Conservation (phyloP, 2,329 filamentous ascomycete species). For the Clonostachys rosea region DNA sequence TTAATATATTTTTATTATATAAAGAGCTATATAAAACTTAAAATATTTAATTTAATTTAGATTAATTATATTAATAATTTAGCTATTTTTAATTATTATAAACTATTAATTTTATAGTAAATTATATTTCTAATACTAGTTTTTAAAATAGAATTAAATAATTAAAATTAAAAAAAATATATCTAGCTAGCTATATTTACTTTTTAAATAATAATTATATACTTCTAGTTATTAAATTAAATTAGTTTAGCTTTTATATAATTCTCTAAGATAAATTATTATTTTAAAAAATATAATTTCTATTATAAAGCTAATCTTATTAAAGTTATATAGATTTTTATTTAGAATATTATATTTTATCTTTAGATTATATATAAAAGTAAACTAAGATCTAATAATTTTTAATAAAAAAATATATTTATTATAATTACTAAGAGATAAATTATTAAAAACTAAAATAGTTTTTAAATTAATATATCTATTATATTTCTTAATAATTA, state of each 20-base stretch:
- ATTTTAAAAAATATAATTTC: constrained; percentile 3
- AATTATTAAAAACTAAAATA: background rate
- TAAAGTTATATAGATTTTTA: background rate
- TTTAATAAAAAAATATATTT: background rate
- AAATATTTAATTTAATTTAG: background rate
- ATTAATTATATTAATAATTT: background rate
- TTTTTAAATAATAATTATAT: no score
- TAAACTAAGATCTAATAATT: background rate
- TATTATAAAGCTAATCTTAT: background rate
- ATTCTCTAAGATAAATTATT: background rate
- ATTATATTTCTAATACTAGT: background rate
- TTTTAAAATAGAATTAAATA: no score
- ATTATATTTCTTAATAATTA: background rate
- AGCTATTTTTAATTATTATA: no score
- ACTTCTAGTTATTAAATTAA: no score
- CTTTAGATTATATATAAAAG: background rate
- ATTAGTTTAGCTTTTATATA: no score
- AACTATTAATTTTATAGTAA: background rate
- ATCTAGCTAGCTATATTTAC: no score
- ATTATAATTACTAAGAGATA: background rate
- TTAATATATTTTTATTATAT: background rate
- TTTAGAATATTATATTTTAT: background rate
- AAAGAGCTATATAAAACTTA: background rate
- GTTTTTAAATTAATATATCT: background rate
- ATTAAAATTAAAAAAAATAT: no score